A percentile compares a stretch with the other conserved stretches of the same genome.
These are phyloP conservation scores for Piper longum DNA, from an alignment of 164 flowering plant genomes.

Conservation along the genomic window DNA sequence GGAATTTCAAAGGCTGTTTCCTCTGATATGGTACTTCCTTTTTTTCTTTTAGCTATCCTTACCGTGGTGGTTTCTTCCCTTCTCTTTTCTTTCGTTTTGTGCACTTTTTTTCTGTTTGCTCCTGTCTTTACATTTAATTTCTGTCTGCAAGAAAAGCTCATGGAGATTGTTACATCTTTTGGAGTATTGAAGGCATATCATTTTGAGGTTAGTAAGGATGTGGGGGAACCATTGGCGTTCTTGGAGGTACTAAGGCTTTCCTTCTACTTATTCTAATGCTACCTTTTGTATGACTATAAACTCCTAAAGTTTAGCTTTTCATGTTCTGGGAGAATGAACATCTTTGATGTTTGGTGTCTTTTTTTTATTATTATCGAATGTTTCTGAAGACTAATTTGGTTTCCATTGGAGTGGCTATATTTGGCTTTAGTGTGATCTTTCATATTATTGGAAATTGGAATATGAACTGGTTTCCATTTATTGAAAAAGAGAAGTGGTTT, in stretches of 20 bases:
- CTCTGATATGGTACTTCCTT: slow-evolving; percentile 62
- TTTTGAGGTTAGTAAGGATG: slow-evolving; percentile 32
- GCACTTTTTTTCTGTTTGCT: not conserved
- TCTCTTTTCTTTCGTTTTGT: not conserved
- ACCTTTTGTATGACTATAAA: not conserved
- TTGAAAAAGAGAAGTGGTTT: not conserved
- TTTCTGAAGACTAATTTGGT: too few species aligned
- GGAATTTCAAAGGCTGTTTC: slow-evolving; percentile 68
- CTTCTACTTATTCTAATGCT: not conserved
- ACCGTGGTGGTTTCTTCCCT: not conserved
- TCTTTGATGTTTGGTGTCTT: not conserved
- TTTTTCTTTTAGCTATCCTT: not conserved
- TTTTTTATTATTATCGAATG: not conserved
- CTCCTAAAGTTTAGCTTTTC: too few species aligned
- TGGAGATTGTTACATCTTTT: slow-evolving; percentile 71
- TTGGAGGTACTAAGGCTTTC: slow-evolving; percentile 46
- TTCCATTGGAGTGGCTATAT: not conserved
- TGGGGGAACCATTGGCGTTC: slow-evolving; percentile 46
- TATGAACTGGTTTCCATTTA: too few species aligned
- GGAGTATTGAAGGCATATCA: slow-evolving; percentile 73
- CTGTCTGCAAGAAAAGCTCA: slow-evolving; percentile 27
- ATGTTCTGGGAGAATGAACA: too few species aligned
- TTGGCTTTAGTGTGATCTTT: not conserved
- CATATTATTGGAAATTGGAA: not conserved
- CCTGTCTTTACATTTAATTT: not conserved